Evolutionary conservation across 345 rosid species (phyloP).

Genomic region (Stellera chamaejasme): DNA sequence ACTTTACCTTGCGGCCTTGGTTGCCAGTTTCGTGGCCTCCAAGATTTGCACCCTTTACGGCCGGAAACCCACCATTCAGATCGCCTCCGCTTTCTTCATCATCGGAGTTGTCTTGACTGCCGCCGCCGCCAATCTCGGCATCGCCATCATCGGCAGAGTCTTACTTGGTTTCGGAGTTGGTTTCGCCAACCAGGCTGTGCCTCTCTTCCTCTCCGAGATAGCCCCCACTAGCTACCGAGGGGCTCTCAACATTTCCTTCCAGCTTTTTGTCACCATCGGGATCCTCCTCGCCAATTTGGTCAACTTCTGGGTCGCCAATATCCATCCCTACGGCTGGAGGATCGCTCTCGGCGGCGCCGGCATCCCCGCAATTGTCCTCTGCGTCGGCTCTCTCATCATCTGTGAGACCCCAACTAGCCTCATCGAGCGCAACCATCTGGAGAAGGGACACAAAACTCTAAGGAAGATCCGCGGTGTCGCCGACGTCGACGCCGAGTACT

Average conservation of each 20-base stretch:
- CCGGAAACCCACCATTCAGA: slow-evolving; percentile 63
- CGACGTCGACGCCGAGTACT: slow-evolving; percentile 24
- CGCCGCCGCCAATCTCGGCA: slow-evolving; percentile 25
- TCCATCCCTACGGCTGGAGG: slow-evolving; percentile 42
- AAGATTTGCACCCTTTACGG: slow-evolving; percentile 36
- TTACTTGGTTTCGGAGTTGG: slow-evolving; percentile 64
- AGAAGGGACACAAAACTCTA: slow-evolving; percentile 32
- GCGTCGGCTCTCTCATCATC: slow-evolving; percentile 35
- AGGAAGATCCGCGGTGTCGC: slow-evolving; percentile 37
- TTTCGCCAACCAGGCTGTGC: slow-evolving; percentile 64
- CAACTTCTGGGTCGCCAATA: slow-evolving; percentile 23
- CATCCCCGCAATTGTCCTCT: slow-evolving; percentile 38
- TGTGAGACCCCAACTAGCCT: slow-evolving; percentile 64
- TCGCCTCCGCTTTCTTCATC: slow-evolving; percentile 60
- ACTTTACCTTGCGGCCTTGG: slow-evolving; percentile 61
- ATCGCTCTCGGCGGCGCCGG: slow-evolving; percentile 28
- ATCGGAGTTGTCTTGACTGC: slow-evolving; percentile 45
- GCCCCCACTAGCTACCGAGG: slow-evolving; percentile 39
- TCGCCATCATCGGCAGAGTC: slow-evolving; percentile 62
- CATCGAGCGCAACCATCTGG: slow-evolving; percentile 36
- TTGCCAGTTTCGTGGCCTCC: slow-evolving; percentile 56
- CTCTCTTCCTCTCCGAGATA: slow-evolving; percentile 41
- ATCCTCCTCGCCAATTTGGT: slow-evolving; percentile 53
- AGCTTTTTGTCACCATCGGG: slow-evolving; percentile 61
- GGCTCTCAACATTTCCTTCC: slow-evolving; percentile 49